Conservation (phyloP, 2,329 filamentous ascomycete genomes). For the Shiraia bambusicola region DNA sequence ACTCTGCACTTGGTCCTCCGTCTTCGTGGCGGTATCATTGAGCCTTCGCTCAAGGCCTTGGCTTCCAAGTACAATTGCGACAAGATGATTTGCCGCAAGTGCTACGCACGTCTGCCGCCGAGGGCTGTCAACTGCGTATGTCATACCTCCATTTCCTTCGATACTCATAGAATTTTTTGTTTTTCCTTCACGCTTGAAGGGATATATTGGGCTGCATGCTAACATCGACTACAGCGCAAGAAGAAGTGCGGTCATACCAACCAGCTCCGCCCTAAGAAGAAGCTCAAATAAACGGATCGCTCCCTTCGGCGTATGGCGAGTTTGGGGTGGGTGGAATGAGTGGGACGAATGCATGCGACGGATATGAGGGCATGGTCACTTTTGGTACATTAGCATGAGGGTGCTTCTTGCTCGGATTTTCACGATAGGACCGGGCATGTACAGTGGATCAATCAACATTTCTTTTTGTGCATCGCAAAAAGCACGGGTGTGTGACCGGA, state of each 20-base stretch:
- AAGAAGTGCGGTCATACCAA: constrained; percentile 99
- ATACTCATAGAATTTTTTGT: background rate
- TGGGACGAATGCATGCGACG: constrained; percentile 36
- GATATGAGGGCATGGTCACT: constrained; percentile 30
- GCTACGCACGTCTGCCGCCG: constrained; percentile 93
- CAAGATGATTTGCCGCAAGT: constrained; percentile 99
- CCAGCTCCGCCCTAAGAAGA: constrained; percentile 99
- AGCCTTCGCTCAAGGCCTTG: constrained; percentile 97
- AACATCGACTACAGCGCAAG: constrained; percentile 57
- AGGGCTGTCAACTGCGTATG: constrained; percentile 93
- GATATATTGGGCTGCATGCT: constrained; percentile 6
- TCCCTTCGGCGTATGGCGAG: constrained; percentile 39
- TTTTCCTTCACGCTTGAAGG: background rate
- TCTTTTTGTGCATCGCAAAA: constrained; percentile 14
- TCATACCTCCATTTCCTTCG: constrained; percentile 1
- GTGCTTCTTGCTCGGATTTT: constrained; percentile 30
- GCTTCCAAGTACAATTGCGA: constrained; percentile 99
- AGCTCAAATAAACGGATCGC: constrained; percentile 79
- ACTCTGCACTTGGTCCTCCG: constrained; percentile 98
- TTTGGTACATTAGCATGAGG: constrained; percentile 28
- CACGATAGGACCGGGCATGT: constrained; percentile 33
- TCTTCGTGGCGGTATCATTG: constrained; percentile 96
- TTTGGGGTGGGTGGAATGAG: constrained; percentile 31
- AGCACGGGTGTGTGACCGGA: background rate
- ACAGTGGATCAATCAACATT: constrained; percentile 41